Conservation (phyloP, 805 yeast species). For the Saturnispora besseyi region DNA sequence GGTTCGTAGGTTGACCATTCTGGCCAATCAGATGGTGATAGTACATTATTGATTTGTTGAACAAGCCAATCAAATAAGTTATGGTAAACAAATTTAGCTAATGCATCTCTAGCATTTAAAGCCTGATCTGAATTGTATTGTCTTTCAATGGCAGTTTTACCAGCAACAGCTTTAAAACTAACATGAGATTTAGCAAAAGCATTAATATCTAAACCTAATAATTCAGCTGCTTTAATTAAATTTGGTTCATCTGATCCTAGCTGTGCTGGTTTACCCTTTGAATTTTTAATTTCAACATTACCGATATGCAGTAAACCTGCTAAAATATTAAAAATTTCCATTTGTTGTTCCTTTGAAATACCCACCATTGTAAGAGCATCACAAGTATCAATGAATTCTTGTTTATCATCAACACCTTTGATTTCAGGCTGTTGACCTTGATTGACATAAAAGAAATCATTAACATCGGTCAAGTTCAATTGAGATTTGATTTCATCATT, state of each 20-base stretch:
- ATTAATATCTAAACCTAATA: constrained; percentile 69
- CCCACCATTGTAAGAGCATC: constrained; percentile 79
- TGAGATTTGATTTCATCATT: constrained; percentile 43
- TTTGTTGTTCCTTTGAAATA: constrained; percentile 47
- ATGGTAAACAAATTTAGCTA: constrained; percentile 87
- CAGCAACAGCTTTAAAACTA: constrained; percentile 8
- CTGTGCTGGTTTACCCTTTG: constrained; percentile 67
- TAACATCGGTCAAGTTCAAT: constrained; percentile 54
- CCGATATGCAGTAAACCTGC: constrained; percentile 91
- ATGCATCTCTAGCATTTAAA: constrained; percentile 90
- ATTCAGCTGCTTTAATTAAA: constrained; percentile 70
- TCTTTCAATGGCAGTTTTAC: constrained; percentile 83
- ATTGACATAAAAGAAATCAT: constrained; percentile 71
- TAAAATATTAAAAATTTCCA: constrained; percentile 62
- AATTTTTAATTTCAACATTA: constrained; percentile 77
- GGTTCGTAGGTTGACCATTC: constrained; percentile 27
- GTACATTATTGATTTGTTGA: constrained; percentile 66
- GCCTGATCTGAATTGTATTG: constrained; percentile 85
- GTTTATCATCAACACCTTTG: constrained; percentile 71
- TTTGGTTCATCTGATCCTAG: constrained; percentile 82
- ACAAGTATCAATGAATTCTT: constrained; percentile 67
- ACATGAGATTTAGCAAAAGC: constrained; percentile 83
- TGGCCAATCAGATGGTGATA: constrained; percentile 65
- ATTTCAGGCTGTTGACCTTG: constrained; percentile 76
- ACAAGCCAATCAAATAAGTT: constrained; percentile 95